Percentiles rank a stretch among this genome's conserved stretches.
These are phyloP conservation scores for Globisporangium cystogenes DNA, from an alignment of 352 stramenopile species.

Conservation along the genomic window DNA sequence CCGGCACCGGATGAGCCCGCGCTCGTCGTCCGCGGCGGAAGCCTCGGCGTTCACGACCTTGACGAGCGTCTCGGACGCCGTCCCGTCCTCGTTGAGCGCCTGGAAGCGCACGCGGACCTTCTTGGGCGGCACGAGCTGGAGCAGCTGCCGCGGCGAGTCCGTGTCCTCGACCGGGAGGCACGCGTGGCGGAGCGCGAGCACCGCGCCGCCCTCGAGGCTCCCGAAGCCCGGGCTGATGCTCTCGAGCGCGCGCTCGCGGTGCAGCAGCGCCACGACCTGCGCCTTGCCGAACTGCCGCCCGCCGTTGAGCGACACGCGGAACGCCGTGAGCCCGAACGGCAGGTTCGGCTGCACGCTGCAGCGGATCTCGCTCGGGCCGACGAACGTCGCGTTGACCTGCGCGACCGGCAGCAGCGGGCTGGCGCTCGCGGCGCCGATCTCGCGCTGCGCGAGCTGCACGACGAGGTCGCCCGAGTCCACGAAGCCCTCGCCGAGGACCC, in stretches of 20 bases:
- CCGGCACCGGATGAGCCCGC: constrained; percentile 28
- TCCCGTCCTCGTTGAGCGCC: constrained; percentile 20
- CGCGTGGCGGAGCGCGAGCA: constrained; percentile 23
- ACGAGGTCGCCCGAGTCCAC: constrained; percentile 61
- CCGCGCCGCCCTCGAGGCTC: constrained; percentile 31
- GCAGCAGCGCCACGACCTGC: constrained; percentile 31
- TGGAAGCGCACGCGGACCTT: constrained; percentile 50
- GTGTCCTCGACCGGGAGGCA: constrained; percentile 32
- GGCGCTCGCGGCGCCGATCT: constrained; percentile 13
- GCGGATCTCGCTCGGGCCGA: constrained; percentile 36
- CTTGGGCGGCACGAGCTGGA: constrained; percentile 37
- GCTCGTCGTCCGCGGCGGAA: constrained; percentile 8
- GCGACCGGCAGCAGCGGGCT: constrained; percentile 17
- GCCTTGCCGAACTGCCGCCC: constrained; percentile 47
- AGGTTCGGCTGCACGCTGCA: constrained; percentile 63
- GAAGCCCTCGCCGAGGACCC: constrained; percentile 47
- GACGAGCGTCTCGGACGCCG: constrained; percentile 14
- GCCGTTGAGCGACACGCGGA: constrained; percentile 58
- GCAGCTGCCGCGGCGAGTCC: constrained; percentile 37
- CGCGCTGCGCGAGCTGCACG: constrained; percentile 36
- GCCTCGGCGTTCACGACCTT: constrained; percentile 30
- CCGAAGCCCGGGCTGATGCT: constrained; percentile 26
- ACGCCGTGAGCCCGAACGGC: constrained; percentile 51
- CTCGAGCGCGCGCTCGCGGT: constrained; percentile 42
- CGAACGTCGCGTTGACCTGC: constrained; percentile 48